A percentile compares a stretch with the other conserved stretches of the same genome.
These are phyloP conservation scores for Corniculantispora saksenae DNA, from an alignment of 2,329 filamentous ascomycete species.

Conservation along the genomic window DNA sequence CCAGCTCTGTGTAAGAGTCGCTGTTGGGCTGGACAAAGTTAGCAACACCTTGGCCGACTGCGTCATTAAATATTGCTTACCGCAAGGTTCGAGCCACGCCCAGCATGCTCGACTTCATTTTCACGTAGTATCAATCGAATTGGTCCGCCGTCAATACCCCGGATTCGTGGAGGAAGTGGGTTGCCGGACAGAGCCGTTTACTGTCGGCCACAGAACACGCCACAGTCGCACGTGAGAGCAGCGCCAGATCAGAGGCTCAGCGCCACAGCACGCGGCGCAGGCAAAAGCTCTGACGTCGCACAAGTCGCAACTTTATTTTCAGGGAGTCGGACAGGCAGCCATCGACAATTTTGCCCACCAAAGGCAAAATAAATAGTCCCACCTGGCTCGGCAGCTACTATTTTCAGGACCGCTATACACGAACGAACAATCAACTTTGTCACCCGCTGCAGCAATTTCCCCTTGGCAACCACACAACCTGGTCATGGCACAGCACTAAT, in stretches of 20 bases:
- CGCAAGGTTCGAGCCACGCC: neutral
- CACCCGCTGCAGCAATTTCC: neutral
- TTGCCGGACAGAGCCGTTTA: conserved; percentile 3
- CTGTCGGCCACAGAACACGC: conserved; percentile 1
- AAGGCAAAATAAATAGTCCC: neutral
- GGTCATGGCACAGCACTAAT: conserved; percentile 11
- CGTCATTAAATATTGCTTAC: neutral
- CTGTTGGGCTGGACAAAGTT: neutral
- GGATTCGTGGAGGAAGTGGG: conserved; percentile 7
- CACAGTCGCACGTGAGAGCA: conserved; percentile 16
- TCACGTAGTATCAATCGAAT: neutral
- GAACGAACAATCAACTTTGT: neutral
- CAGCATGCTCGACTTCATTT: neutral
- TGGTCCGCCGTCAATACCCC: conserved; percentile 2
- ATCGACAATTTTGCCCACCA: neutral
- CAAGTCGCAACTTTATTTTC: conserved; percentile 3
- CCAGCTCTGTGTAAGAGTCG: conserved; percentile 3
- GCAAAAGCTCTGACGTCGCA: conserved; percentile 15
- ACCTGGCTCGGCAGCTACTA: too few species aligned
- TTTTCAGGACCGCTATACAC: neutral
- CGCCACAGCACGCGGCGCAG: conserved; percentile 18
- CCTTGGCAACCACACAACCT: neutral
- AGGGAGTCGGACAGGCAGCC: neutral
- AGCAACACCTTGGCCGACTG: neutral
- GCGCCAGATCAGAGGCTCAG: conserved; percentile 4